Evolutionary conservation across 331 rosid genomes (phyloP).

Genomic region (Acacia pycnantha): DNA sequence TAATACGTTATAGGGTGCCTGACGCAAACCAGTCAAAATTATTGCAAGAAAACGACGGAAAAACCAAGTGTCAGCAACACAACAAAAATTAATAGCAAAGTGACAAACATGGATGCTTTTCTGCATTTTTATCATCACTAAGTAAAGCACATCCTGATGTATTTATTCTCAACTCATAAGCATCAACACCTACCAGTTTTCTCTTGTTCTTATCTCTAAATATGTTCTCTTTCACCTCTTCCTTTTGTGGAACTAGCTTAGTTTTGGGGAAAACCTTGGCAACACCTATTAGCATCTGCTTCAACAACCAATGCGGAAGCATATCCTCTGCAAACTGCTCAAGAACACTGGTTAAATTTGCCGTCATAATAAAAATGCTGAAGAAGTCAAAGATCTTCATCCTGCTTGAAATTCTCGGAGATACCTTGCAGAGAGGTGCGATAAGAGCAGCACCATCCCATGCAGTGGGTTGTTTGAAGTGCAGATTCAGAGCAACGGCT

Average conservation of each 20-base stretch:
- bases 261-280: conserved; percentile 81
- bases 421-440: conserved; percentile 96
- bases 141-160: conserved; percentile 6
- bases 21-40: conserved; percentile 25
- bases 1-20: conserved; percentile 88
- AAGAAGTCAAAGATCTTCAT: conserved; percentile 14
- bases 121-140: background rate
- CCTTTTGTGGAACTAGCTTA: conserved; percentile 89
- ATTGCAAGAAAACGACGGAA: background rate
- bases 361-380: conserved; percentile 6
- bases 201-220: conserved; percentile 72
- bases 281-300: conserved; percentile 68
- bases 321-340: conserved; percentile 88
- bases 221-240: conserved; percentile 75
- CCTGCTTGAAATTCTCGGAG: conserved; percentile 9
- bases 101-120: conserved; percentile 11
- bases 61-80: background rate
- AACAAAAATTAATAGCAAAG: background rate
- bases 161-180: background rate
- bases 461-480: conserved; percentile 77
- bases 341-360: conserved; percentile 26
- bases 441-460: conserved; percentile 93
- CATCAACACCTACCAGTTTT: conserved; percentile 50
- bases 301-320: conserved; percentile 76
- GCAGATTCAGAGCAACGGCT: conserved; percentile 85